Evolutionary conservation across 208 protist genomes (phyloP), one percentile per base, ranked within the genome.

Genomic region (Lotmaria passim): DNA sequence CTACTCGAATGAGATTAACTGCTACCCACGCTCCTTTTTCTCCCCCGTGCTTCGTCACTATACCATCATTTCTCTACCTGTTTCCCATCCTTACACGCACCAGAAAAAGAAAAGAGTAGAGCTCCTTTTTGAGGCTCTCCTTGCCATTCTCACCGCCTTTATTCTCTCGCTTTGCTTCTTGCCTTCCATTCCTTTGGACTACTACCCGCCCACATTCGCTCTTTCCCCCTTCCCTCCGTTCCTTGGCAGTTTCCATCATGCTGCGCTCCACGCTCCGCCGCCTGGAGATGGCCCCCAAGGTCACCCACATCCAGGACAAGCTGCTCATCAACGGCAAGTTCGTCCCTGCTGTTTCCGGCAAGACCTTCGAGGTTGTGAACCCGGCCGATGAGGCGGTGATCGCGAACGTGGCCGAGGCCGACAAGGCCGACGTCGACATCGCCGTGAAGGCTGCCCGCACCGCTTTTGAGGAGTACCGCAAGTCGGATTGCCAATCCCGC

Each of bases 271-370:
- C 70, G 53, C 55, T 75, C 28, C 21, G 53, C 28, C 34, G 50
- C 44, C 70, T 75, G 61, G 44, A 39, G 61, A 52, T 69, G 70
- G 61, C 61, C 28, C 55, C 73, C 41, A 67, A 72, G 65, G 55
- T 86, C 43, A 72, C 56, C n/a, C 74, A 73, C 74, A 79, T 91
- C 47, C 80, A 79, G 75, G 89, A 92, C 24, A 85, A 93, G 65
- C 66, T 97, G 47, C 86, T 96, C 55, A 97, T 98, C 74, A 86
- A 91, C 60, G 83, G 83, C 71, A 50, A 93, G 75, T 98, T 93
- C 61, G 93, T 97, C 1, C 57, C 85, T 0, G 75, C 86, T 8
- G 30, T 81, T 3, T 85, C 75, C 3, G 85, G 90, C 55, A 90
- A 91, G 57, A 91, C 78, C 30, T 87, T 98, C 69, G 62, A 76